These are phyloP conservation scores for Leccinum imitatum DNA, from an alignment of 768 basidiomycete species.

Conservation along the genomic window DNA sequence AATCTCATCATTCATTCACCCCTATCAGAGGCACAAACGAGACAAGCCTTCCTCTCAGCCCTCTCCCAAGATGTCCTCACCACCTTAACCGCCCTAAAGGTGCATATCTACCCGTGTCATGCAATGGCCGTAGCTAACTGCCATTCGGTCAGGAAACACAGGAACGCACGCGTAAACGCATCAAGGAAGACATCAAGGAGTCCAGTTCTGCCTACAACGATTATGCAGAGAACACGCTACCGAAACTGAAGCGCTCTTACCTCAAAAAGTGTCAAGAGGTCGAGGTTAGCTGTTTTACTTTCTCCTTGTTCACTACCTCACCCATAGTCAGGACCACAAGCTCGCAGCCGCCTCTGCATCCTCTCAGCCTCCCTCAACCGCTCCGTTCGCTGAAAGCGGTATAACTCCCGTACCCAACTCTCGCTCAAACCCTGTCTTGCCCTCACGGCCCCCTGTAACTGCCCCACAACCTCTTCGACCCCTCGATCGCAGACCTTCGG, in stretches of 20 bases:
- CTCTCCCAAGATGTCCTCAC: conserved; percentile 72
- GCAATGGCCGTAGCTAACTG: conserved; percentile 1
- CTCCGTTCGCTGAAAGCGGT: conserved; percentile 34
- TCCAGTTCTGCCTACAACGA: conserved; percentile 77
- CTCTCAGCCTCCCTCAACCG: conserved; percentile 28
- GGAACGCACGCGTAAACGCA: conserved; percentile 86
- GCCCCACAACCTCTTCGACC: conserved; percentile 75
- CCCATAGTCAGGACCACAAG: conserved; percentile 59
- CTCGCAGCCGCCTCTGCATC: conserved; percentile 38
- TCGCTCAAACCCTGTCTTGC: conserved; percentile 46
- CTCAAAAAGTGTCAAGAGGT: conserved; percentile 84
- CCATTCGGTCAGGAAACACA: conserved; percentile 67
- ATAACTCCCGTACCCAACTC: conserved; percentile 35
- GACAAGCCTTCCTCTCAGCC: conserved; percentile 74
- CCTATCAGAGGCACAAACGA: conserved; percentile 71
- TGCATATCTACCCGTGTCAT: conserved; percentile 23
- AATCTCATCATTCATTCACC: conserved; percentile 5
- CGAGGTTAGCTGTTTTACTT: conserved; percentile 52
- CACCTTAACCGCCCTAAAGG: conserved; percentile 68
- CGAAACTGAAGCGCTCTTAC: conserved; percentile 78
- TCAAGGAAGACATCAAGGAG: conserved; percentile 87
- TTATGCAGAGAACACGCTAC: conserved; percentile 75
- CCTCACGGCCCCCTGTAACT: conserved; percentile 55
- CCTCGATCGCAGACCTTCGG: conserved; percentile 72
- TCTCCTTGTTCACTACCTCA: conserved; percentile 10